Base-by-base conservation (phyloP, 1,284 basidiomycete species). In the Rhodotorula sp. region DNA sequence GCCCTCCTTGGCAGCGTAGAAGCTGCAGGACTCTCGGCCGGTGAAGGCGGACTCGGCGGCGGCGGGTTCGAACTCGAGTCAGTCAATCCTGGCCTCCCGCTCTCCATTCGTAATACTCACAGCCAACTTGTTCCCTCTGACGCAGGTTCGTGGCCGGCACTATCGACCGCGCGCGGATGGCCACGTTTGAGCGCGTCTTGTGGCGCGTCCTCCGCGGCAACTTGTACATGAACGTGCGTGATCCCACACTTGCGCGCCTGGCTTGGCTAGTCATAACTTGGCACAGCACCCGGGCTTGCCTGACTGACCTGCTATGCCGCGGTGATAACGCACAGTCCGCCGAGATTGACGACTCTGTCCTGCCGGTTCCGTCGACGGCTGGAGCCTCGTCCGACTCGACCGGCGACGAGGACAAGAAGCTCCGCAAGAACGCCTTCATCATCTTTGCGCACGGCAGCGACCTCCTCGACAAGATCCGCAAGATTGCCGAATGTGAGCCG, bases 191-290 rank as follows among this genome's bases (percentile, higher is more conserved):
- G 83, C 90, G 97, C 50, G 93, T 99, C 31, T 87, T 99, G 67
- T 99, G 97, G 95, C 92, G 97, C 77, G 93, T 99, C 43, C 86
- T 99, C 43, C 90, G 97, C 73, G 97, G 97, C 67, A 99, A 99
- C 81, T 85, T 99, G 47, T 99, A 97, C 85, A 98, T 99, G 95
- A 99, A 99, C 84, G 93, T 98, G 83, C 92, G 71, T 66, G 19
- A 47, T 5, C 31, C 12, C 18, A 16, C 34, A 12, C 10, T 26
- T 21, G n/a, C 18, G 7, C 38, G 38, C 6, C 38, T 38, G 12
- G 38, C 38, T 38, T 38, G 38, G 38, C 38, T 38, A 38, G 38
- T 12, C 6, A 5, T 38, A 38, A 10, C 34, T 38, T 10, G 38
- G 38, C 38, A 7, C 38, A 38, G 38, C 38, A 38, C 38, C 38